phyloP scores from a whole-genome alignment of 2,329 filamentous ascomycete species.

The Cytospora chrysosperma region DNA sequence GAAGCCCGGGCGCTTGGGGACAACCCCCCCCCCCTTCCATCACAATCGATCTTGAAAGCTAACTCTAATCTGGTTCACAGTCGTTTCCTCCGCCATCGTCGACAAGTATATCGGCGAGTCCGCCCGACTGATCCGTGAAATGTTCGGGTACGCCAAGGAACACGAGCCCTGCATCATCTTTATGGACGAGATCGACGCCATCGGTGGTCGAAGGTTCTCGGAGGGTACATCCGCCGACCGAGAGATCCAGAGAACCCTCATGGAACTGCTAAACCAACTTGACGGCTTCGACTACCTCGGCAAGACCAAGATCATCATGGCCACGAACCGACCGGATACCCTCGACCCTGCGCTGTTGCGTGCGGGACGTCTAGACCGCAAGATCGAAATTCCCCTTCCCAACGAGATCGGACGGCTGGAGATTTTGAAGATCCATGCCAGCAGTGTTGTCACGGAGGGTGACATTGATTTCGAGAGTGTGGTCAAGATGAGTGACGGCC shows the following conservation, averaged over 20 bases:
- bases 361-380: conserved; percentile 90
- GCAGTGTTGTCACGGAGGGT: conserved; percentile 81
- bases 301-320: conserved; percentile 99
- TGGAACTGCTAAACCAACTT: conserved; percentile 98
- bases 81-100: conserved; percentile 97
- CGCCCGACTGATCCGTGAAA: conserved; percentile 92
- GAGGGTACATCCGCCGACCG: conserved; percentile 97
- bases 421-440: conserved; percentile 96
- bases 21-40: not conserved
- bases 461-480: conserved; percentile 99
- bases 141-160: conserved; percentile 99
- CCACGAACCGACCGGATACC: conserved; percentile 94
- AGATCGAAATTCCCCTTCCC: conserved; percentile 95
- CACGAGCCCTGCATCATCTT: conserved; percentile 99
- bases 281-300: conserved; percentile 99
- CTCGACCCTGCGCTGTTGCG: conserved; percentile 89
- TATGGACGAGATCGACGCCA: conserved; percentile 99
- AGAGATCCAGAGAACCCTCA: conserved; percentile 96
- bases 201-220: conserved; percentile 92
- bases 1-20: not conserved
- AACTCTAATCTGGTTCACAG: conserved; percentile 44
- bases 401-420: conserved; percentile 96
- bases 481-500: conserved; percentile 98
- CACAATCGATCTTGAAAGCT: not conserved
- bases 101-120: conserved; percentile 99